A percentile compares a stretch with the other conserved stretches of the same genome.
These are phyloP conservation scores for Crithidia bombi DNA, from an alignment of 208 protist genomes.

Conservation along the genomic window DNA sequence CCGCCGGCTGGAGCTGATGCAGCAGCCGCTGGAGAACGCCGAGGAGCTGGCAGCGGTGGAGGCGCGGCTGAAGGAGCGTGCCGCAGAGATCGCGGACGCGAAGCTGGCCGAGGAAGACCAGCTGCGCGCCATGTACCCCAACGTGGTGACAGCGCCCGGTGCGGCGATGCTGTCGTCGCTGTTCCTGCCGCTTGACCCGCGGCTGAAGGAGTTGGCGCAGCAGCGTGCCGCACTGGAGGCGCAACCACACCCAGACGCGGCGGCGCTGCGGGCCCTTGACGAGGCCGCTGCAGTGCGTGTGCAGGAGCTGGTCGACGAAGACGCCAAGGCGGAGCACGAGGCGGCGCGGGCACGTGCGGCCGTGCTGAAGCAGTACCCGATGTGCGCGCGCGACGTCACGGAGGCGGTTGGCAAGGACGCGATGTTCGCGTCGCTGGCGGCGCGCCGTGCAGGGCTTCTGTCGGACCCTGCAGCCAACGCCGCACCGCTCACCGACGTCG, in stretches of 20 bases:
- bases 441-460: constrained; percentile 27
- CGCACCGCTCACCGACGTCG: constrained; percentile 24
- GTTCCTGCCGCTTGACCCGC: constrained; percentile 35
- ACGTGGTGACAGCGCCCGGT: constrained; percentile 1
- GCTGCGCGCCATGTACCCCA: constrained; percentile 20
- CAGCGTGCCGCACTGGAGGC: constrained; percentile 16
- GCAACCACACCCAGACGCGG: constrained; percentile 5
- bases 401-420: constrained; percentile 49
- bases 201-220: constrained; percentile 29
- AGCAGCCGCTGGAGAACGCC: constrained; percentile 33
- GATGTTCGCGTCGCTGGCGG: constrained; percentile 38
- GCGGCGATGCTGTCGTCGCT: constrained; percentile 36
- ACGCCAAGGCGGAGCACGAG: constrained; percentile 33
- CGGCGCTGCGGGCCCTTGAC: constrained; percentile 19
- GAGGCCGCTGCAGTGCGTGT: constrained; percentile 26
- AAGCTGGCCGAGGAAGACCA: constrained; percentile 26
- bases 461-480: constrained; percentile 28
- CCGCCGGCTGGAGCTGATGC: constrained; percentile 36
- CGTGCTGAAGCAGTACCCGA: constrained; percentile 42
- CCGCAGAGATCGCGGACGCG: constrained; percentile 34
- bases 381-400: constrained; percentile 54
- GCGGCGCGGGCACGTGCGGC: constrained; percentile 27
- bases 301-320: constrained; percentile 32
- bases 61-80: constrained; percentile 23
- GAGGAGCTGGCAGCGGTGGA: constrained; percentile 26